Percentiles rank a stretch among this genome's conserved stretches.
phyloP scores from a whole-genome alignment of 2,329 filamentous ascomycete species.

The Diaporthe helianthi region DNA sequence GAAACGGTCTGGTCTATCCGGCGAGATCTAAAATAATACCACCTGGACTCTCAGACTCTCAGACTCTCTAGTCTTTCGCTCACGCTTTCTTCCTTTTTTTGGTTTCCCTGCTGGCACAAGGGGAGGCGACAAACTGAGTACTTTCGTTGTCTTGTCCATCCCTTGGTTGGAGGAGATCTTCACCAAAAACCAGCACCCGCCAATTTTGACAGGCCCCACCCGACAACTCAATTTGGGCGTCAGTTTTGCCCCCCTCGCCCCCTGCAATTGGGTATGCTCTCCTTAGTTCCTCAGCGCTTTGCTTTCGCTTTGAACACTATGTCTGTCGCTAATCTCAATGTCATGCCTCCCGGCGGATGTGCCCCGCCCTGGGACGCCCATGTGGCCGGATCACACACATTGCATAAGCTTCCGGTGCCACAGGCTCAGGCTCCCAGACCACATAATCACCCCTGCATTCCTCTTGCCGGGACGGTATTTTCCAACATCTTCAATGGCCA shows the following conservation, averaged over 20 bases:
- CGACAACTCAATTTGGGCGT: conserved; percentile 22
- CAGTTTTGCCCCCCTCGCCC: conserved; percentile 5
- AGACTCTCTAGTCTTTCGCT: too few relatives aligned
- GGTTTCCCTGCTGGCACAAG: conserved; percentile 18
- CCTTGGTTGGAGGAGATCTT: conserved; percentile 34
- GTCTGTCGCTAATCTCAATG: conserved; percentile 51
- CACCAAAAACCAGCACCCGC: conserved; percentile 31
- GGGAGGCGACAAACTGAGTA: conserved; percentile 8
- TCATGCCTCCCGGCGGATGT: conserved; percentile 45
- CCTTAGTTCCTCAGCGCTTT: conserved; percentile 32
- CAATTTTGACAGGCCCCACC: conserved; percentile 22
- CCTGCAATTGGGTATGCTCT: conserved; percentile 10
- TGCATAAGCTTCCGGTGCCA: conserved; percentile 14
- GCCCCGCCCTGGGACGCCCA: conserved; percentile 26
- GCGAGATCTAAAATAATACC: conserved; percentile 28
- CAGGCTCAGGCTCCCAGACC: conserved; percentile 4
- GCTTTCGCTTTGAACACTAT: conserved; percentile 34
- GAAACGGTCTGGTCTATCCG: not conserved
- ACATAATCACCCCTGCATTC: conserved; percentile 34
- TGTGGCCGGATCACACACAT: conserved; percentile 23
- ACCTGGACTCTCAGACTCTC: not conserved
- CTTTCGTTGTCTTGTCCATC: conserved; percentile 35
- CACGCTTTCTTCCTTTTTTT: not conserved
- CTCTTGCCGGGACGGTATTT: conserved; percentile 20
- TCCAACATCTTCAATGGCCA: conserved; percentile 25